phyloP scores from a whole-genome alignment of 768 basidiomycete genomes.

The Macrocybe gigantea region DNA sequence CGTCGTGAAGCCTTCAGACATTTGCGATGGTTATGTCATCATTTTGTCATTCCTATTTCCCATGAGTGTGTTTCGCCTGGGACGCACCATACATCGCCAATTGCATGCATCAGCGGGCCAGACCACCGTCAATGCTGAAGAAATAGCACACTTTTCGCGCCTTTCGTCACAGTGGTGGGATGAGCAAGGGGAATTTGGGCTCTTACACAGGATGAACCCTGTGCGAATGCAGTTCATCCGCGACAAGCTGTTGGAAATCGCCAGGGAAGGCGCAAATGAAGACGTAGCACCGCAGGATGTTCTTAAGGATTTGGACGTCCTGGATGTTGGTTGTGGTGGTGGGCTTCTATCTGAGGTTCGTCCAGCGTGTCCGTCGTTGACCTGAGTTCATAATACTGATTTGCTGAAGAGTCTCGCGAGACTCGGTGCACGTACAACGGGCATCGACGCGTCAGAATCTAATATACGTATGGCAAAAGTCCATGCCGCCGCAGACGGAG shows the following conservation, averaged over 20 bases:
- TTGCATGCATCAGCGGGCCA: not conserved
- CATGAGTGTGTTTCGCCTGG: too few species aligned
- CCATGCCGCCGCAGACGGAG: slow-evolving; percentile 77
- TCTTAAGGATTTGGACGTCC: slow-evolving; percentile 62
- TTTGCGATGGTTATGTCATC: too few species aligned
- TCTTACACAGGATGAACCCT: slow-evolving; percentile 95
- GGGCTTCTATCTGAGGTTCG: slow-evolving; percentile 87
- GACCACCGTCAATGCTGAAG: slow-evolving; percentile 60
- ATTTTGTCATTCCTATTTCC: too few species aligned
- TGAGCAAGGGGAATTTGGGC: slow-evolving; percentile 79
- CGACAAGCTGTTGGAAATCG: slow-evolving; percentile 63
- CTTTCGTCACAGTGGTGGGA: slow-evolving; percentile 48
- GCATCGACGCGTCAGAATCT: slow-evolving; percentile 85
- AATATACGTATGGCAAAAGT: slow-evolving; percentile 83
- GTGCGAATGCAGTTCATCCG: slow-evolving; percentile 77
- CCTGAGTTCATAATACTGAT: slow-evolving; percentile 3
- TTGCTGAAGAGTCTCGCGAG: slow-evolving; percentile 70
- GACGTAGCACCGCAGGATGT: slow-evolving; percentile 25
- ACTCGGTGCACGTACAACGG: slow-evolving; percentile 81
- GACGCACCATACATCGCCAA: too few species aligned
- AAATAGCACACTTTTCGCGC: slow-evolving; percentile 85
- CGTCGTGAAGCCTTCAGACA: too few species aligned
- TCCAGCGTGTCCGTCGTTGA: not conserved
- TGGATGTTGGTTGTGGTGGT: slow-evolving; percentile 96
- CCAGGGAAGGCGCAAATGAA: slow-evolving; percentile 46